A percentile compares a stretch with the other conserved stretches of the same genome.
Evolutionary conservation across 2,329 filamentous ascomycete species (phyloP).

Genomic region (Penicillium brevicompactum): DNA sequence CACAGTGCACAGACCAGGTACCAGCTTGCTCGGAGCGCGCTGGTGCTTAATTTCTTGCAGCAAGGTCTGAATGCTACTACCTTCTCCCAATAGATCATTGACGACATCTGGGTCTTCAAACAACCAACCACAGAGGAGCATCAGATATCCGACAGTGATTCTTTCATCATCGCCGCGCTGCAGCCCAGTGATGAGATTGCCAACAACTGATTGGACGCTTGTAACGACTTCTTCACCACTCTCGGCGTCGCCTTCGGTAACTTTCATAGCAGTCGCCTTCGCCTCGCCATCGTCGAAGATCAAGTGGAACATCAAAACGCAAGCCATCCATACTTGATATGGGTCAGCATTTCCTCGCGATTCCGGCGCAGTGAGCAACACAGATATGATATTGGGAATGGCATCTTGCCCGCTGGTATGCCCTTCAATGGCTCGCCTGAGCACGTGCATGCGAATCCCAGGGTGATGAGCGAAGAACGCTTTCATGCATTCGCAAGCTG

Average conservation of each 20-base stretch:
- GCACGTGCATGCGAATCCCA: constrained; percentile 80
- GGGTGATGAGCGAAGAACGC: constrained; percentile 85
- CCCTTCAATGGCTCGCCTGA: constrained; percentile 85
- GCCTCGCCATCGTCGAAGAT: constrained; percentile 77
- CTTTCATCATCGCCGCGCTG: constrained; percentile 76
- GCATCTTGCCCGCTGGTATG: constrained; percentile 77
- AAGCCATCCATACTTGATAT: constrained; percentile 87
- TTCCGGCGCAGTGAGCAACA: constrained; percentile 69
- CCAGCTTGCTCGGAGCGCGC: constrained; percentile 62
- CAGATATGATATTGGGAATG: constrained; percentile 84
- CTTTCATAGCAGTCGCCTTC: constrained; percentile 75
- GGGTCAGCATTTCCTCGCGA: constrained; percentile 70
- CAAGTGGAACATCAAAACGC: constrained; percentile 82
- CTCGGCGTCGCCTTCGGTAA: constrained; percentile 86
- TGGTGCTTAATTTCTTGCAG: constrained; percentile 72
- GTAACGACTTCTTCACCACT: constrained; percentile 94
- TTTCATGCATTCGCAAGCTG: constrained; percentile 87
- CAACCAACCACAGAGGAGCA: constrained; percentile 84
- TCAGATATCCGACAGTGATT: constrained; percentile 80
- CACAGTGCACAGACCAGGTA: constrained; percentile 81
- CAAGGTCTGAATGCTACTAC: constrained; percentile 85
- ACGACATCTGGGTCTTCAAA: constrained; percentile 91
- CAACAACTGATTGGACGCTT: constrained; percentile 83
- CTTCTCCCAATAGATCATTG: constrained; percentile 89
- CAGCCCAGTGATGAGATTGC: constrained; percentile 80